Conservation (phyloP, 371 early-diverging fungal genomes). For the Rhizopus arrhizus region DNA sequence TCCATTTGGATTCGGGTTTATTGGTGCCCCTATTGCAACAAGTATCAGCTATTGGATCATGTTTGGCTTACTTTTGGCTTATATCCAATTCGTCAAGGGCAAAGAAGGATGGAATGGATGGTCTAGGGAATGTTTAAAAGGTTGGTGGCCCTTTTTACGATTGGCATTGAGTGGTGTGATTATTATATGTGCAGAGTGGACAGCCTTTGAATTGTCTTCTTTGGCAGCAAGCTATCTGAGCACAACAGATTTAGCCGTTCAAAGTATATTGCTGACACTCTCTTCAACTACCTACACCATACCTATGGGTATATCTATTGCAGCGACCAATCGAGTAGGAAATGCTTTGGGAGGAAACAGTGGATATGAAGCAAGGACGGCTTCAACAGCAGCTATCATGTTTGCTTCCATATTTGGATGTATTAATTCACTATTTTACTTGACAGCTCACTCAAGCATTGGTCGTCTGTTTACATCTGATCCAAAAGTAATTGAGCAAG, state of each 20-base stretch:
- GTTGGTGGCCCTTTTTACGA: conserved; percentile 68
- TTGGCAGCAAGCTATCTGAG: conserved; percentile 75
- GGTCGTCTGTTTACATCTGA: conserved; percentile 75
- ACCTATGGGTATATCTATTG: conserved; percentile 73
- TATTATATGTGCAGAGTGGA: conserved; percentile 80
- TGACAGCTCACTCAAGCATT: conserved; percentile 49
- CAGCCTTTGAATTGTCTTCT: conserved; percentile 54
- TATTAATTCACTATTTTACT: conserved; percentile 41
- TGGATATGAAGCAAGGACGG: conserved; percentile 45
- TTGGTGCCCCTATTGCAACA: conserved; percentile 86
- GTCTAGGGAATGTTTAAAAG: conserved; percentile 67
- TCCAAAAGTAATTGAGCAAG: conserved; percentile 64
- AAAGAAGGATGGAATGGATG: conserved; percentile 85
- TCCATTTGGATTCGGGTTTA: conserved; percentile 71
- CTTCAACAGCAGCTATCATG: conserved; percentile 50
- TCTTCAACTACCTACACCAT: conserved; percentile 71
- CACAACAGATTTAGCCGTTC: conserved; percentile 79
- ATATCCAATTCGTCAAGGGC: conserved; percentile 70
- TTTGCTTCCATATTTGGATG: conserved; percentile 49
- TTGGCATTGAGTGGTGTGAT: conserved; percentile 74
- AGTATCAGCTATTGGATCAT: conserved; percentile 75
- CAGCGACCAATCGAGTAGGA: conserved; percentile 82
- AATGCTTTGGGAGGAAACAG: conserved; percentile 64
- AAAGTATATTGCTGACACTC: conserved; percentile 79
- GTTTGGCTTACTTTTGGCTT: conserved; percentile 60